A percentile compares a stretch with the other conserved stretches of the same genome.
These are phyloP conservation scores for Calonectria pseudoturangicola DNA, from an alignment of 2,329 filamentous ascomycete species.

Conservation along the genomic window DNA sequence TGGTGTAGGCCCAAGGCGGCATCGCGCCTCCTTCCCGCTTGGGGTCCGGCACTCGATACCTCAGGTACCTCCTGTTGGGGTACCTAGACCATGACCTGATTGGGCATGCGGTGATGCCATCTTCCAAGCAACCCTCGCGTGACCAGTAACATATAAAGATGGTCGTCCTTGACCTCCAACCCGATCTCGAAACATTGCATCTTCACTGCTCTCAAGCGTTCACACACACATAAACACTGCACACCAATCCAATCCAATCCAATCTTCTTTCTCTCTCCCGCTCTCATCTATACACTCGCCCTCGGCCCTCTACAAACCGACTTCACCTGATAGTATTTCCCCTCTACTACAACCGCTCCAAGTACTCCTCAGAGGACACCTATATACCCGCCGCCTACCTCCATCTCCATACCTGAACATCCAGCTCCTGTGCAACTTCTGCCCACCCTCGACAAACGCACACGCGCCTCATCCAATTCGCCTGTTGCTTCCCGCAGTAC, in stretches of 20 bases:
- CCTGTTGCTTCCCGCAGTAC: constrained; percentile 43
- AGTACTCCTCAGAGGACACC: constrained; percentile 17
- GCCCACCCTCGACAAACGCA: constrained; percentile 28
- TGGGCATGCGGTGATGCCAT: constrained; percentile 55
- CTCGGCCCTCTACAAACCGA: constrained; percentile 13
- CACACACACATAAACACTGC: neutral
- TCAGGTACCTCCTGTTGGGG: constrained; percentile 35
- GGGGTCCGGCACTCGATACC: constrained; percentile 38
- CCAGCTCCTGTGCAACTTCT: constrained; percentile 29
- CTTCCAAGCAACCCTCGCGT: constrained; percentile 49
- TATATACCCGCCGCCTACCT: constrained; percentile 3
- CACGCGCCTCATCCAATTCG: constrained; percentile 18
- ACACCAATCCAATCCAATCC: constrained; percentile 26
- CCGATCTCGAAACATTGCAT: constrained; percentile 33
- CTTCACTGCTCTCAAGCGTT: constrained; percentile 28
- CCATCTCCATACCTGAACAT: constrained; percentile 14
- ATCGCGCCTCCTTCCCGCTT: constrained; percentile 35
- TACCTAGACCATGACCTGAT: constrained; percentile 52
- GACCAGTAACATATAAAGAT: constrained; percentile 54
- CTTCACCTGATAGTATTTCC: constrained; percentile 1
- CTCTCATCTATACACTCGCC: neutral
- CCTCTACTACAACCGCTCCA: neutral
- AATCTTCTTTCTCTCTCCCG: constrained; percentile 2
- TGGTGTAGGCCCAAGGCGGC: constrained; percentile 14
- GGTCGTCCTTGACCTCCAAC: constrained; percentile 40